Conservation (phyloP, 1,139 yeast species). For the Magnusiomyces tetraspermus region DNA sequence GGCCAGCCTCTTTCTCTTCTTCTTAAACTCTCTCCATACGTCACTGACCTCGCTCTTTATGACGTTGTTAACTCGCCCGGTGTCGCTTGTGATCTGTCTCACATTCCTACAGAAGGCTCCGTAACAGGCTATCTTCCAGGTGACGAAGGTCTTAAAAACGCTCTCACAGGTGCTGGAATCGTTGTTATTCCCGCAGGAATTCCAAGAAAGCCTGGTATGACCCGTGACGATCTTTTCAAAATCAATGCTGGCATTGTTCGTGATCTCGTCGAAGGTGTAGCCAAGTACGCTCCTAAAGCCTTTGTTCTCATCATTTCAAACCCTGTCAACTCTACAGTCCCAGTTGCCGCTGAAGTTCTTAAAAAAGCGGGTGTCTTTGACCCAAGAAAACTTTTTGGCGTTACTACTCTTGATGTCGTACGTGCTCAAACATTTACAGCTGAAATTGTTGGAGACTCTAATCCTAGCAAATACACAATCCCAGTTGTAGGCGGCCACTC, state of each 20-base stretch:
- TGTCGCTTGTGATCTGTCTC: conserved; percentile 86
- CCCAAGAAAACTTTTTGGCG: conserved; percentile 80
- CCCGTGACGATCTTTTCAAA: conserved; percentile 89
- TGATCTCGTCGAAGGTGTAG: conserved; percentile 73
- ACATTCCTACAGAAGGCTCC: conserved; percentile 71
- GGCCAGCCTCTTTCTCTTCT: too few relatives aligned
- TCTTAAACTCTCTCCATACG: conserved; percentile 55
- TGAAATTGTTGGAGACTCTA: conserved; percentile 39
- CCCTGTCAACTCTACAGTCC: conserved; percentile 95
- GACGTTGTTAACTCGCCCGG: conserved; percentile 90
- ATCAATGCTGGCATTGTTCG: conserved; percentile 87
- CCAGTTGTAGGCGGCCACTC: conserved; percentile 97
- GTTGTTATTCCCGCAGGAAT: conserved; percentile 94
- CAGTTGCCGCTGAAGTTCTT: conserved; percentile 80
- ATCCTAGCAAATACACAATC: conserved; percentile 53
- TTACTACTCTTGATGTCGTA: conserved; percentile 83
- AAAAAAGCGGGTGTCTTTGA: conserved; percentile 66
- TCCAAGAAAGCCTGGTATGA: conserved; percentile 98
- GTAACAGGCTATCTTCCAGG: conserved; percentile 66
- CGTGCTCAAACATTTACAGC: conserved; percentile 79
- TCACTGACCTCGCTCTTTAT: conserved; percentile 61
- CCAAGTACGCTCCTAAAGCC: conserved; percentile 64
- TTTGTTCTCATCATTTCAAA: conserved; percentile 74
- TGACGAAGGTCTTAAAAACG: conserved; percentile 42
- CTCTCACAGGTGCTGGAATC: conserved; percentile 63